Evolutionary conservation across 495 filamentous ascomycete species (phyloP), one percentile per base, ranked within the genome.

Genomic region (Aspergillus incahuasiensis): DNA sequence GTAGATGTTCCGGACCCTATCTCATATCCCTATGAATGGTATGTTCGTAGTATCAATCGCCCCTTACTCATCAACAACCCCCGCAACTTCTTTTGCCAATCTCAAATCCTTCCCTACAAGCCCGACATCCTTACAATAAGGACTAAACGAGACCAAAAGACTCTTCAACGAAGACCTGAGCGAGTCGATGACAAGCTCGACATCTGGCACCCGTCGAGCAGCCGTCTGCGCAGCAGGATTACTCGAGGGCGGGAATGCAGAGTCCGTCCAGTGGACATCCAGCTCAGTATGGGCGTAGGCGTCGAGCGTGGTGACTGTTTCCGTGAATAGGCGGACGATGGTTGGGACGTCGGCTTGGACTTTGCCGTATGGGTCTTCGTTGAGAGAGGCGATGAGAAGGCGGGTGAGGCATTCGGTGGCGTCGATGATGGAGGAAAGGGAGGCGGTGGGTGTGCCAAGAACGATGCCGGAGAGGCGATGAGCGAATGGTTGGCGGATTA

Each of bases 281-380:
- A 94, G 68, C 3, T 71, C 74, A 12, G 62, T 74, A 32, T 73
- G 64, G 19, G 81, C 71, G 63, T 95, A 94, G 11, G 59, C 65
- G 58, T 95, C 85, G n/a, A 96, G 66, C 45, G 81, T 82, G 21
- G 74, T 79, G 55, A 87, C 82, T 0, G 87, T 83, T 3, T 71
- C 62, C 1, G 86, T 88, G 60, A 91, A 85, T 2, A 82, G 82
- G 48, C 84, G 78, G 43, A 97, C 81, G 28, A 95, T 81, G 7
- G 67, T 63, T 6, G 88, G 81, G 2, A 97, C 82, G 62, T 92
- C 85, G 30, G 82, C 78, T 48, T 92, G 85, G 39, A 96, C 94
- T 61, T 88, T 86, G 22, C 94, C 94, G 61, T 83, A 95, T n/a
- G 76, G 76, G 68, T 99, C 94, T 71, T 99, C 94, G 9, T 73